These are phyloP conservation scores for Microcos paniculata DNA, from an alignment of 345 rosid genomes.

Conservation along the genomic window DNA sequence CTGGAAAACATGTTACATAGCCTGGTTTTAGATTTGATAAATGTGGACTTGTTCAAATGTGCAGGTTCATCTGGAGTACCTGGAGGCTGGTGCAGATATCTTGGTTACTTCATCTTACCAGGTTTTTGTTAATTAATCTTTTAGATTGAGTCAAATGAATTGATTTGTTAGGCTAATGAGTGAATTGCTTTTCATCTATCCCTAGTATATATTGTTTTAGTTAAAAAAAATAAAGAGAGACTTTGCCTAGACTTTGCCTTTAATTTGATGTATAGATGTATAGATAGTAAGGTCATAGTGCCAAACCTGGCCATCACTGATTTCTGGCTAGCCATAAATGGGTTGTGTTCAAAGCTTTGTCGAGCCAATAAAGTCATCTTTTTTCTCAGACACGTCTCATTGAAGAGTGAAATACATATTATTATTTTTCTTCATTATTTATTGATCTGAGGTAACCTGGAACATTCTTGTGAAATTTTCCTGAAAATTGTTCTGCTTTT, in stretches of 20 bases:
- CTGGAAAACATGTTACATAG: neutral
- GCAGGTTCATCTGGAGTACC: conserved; percentile 83
- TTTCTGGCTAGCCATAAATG: neutral
- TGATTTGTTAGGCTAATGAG: neutral
- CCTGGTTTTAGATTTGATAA: neutral
- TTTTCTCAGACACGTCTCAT: neutral
- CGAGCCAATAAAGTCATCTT: neutral
- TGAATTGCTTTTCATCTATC: neutral
- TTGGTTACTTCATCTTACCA: conserved; percentile 91
- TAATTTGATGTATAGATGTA: no score
- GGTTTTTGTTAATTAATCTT: conserved; percentile 38
- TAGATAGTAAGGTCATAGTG: neutral
- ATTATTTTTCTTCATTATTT: neutral
- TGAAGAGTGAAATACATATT: neutral
- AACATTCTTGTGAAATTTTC: neutral
- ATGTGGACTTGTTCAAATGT: neutral
- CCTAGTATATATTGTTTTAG: neutral
- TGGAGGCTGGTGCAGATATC: conserved; percentile 95
- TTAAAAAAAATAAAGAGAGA: no score
- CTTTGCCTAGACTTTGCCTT: no score
- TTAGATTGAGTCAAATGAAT: neutral
- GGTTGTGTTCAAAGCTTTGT: neutral
- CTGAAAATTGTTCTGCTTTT: neutral
- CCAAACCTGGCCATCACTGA: neutral
- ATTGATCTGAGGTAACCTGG: neutral